These are phyloP conservation scores for Penicillium daleae DNA, from an alignment of 495 filamentous ascomycete species.

Conservation along the genomic window DNA sequence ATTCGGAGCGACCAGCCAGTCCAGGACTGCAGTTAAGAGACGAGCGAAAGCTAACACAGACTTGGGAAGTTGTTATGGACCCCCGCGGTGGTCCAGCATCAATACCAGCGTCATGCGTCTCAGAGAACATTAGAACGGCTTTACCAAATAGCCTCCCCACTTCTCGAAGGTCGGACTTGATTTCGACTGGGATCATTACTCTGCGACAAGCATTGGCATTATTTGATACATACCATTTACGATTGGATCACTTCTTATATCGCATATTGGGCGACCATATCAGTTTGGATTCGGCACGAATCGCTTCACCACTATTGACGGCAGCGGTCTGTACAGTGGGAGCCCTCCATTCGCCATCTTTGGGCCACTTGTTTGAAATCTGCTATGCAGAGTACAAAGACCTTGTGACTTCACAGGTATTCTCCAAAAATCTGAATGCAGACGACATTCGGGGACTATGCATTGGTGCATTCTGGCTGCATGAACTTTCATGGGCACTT, in stretches of 20 bases:
- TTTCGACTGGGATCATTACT: slow-evolving; percentile 25
- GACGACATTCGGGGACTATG: slow-evolving; percentile 41
- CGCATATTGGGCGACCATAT: slow-evolving; percentile 37
- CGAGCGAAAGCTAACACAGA: slow-evolving; percentile 5
- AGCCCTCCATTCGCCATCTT: slow-evolving; percentile 33
- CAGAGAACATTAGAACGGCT: slow-evolving; percentile 22
- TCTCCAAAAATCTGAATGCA: slow-evolving; percentile 25
- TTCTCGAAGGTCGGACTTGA: slow-evolving; percentile 24
- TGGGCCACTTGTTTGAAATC: slow-evolving; percentile 34
- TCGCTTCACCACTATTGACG: slow-evolving; percentile 34
- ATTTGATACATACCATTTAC: slow-evolving; percentile 35
- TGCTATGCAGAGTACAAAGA: slow-evolving; percentile 34
- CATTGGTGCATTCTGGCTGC: slow-evolving; percentile 44
- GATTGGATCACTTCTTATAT: slow-evolving; percentile 45
- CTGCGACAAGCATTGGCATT: slow-evolving; percentile 27
- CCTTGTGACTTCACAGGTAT: slow-evolving; percentile 25
- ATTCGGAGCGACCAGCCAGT: slow-evolving; percentile 6
- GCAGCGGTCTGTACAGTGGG: slow-evolving; percentile 39
- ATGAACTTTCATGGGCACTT: slow-evolving; percentile 37
- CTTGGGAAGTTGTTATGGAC: slow-evolving; percentile 31
- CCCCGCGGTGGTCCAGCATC: slow-evolving; percentile 31
- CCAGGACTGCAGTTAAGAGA: slow-evolving; percentile 6
- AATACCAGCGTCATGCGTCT: slow-evolving; percentile 36
- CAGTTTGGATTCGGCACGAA: slow-evolving; percentile 29
- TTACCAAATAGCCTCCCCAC: slow-evolving; percentile 12